These are phyloP conservation scores for Rhinocladiella mackenziei DNA, from an alignment of 2,329 filamentous ascomycete species.

Conservation along the genomic window DNA sequence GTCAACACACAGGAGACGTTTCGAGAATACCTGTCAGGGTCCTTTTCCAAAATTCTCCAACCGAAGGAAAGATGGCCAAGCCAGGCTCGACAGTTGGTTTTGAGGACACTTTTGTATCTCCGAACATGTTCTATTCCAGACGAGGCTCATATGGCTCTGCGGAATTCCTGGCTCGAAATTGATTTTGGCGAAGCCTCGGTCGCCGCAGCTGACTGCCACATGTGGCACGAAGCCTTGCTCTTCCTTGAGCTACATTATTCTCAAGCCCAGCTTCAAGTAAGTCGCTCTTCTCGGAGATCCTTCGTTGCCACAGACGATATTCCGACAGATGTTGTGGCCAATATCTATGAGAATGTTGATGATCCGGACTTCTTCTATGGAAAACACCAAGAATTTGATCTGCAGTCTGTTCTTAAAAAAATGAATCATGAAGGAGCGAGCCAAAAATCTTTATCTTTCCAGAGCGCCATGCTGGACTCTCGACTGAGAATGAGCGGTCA, in stretches of 20 bases:
- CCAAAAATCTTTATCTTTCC: conserved; percentile 80
- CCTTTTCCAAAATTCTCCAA: conserved; percentile 52
- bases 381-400: conserved; percentile 69
- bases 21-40: conserved; percentile 62
- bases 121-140: conserved; percentile 70
- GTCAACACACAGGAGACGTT: conserved; percentile 58
- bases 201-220: conserved; percentile 71
- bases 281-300: conserved; percentile 59
- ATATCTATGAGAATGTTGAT: conserved; percentile 86
- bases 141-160: conserved; percentile 74
- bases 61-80: conserved; percentile 38
- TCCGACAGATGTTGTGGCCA: conserved; percentile 66
- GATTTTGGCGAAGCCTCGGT: conserved; percentile 67
- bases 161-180: conserved; percentile 79
- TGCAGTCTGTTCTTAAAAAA: conserved; percentile 72
- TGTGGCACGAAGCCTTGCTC: conserved; percentile 81
- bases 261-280: conserved; percentile 44
- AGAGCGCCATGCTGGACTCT: conserved; percentile 85
- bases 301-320: conserved; percentile 54
- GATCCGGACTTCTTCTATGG: conserved; percentile 97
- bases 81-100: conserved; percentile 66
- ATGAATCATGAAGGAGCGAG: conserved; percentile 89
- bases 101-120: conserved; percentile 83
- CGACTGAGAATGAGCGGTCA: conserved; percentile 62
- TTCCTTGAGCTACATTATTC: conserved; percentile 71